Base-by-base conservation (phyloP, 2,329 filamentous ascomycete species). In the Aureobasidium sp. region DNA sequence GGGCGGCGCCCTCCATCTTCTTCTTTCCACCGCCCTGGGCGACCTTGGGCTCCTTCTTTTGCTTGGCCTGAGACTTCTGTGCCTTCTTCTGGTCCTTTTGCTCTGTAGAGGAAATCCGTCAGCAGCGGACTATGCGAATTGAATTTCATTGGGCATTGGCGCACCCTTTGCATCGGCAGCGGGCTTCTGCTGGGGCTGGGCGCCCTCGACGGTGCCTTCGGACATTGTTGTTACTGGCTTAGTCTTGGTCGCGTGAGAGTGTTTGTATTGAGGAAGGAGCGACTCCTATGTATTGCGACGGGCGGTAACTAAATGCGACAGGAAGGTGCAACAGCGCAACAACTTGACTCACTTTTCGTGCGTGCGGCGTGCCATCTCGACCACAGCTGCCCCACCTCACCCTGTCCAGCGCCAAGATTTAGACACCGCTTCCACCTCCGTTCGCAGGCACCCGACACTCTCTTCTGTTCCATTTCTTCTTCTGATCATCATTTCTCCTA, bases 1-100 rank as follows among this genome's bases (percentile, higher is more conserved):
- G 73, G 59, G 82, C 83, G 58, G 82, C 81, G 52, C 83, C 84
- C 47, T 85, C 83, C 51, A 79, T 80, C 76, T 78, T 73, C 68
- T 74, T 73, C 70, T 65, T 69, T 66, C 63, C 68, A 42, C 61
- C 62, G 27, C 66, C 66, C 41, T 65, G 61, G 9, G 56, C 41
- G 10, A 42, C 41, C 32, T 58, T 51, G 15, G 57, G 34, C 23
- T 60, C 63, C 56, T 64, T 57, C 50, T 52, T 68, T 42, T 68
- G 64, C 64, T 71, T 70, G 50, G 56, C 63, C 48, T 65, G 63
- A 13, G 61, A 41, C 63, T 72, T 71, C 34, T 66, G 63, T 56
- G 66, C 67, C 27, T 62, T 63, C 62, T 72, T 72, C 63, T 71
- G 66, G 47, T 73, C 70, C 64, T 72, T 72, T 27, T 66, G 68